Evolutionary conservation across 371 early-diverging fungal genomes (phyloP).

Genomic region (Syncephalastrum sp.): DNA sequence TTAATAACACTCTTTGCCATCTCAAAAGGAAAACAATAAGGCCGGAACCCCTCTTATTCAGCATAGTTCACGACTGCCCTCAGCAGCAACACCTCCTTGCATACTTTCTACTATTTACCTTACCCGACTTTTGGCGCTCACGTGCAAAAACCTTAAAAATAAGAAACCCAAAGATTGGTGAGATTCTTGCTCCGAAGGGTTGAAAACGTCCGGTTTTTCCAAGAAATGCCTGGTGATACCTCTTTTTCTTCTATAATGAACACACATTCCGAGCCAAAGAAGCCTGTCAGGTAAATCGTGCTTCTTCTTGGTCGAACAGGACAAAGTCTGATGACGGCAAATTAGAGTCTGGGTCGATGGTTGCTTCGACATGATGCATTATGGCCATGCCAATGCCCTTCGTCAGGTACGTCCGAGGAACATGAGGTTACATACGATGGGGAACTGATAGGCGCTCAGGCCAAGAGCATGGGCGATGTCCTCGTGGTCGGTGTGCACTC

Average conservation of each 20-base stretch:
- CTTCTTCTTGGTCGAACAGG: background rate
- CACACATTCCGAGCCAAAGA: slow-evolving; percentile 9
- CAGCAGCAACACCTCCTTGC: too few relatives aligned
- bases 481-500: slow-evolving; percentile 97
- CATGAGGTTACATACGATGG: background rate
- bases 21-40: too few relatives aligned
- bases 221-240: too few relatives aligned
- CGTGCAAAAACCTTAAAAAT: too few relatives aligned
- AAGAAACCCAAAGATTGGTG: too few relatives aligned
- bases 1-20: too few relatives aligned
- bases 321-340: background rate
- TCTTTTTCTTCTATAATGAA: slow-evolving; percentile 8
- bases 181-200: too few relatives aligned
- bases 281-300: slow-evolving; percentile 11
- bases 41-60: too few relatives aligned
- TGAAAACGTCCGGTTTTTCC: too few relatives aligned
- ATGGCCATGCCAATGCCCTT: slow-evolving; percentile 95
- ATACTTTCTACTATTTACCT: too few relatives aligned
- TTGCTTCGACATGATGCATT: slow-evolving; percentile 96
- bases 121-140: too few relatives aligned
- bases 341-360: slow-evolving; percentile 86
- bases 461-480: slow-evolving; percentile 88
- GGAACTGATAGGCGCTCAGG: slow-evolving; percentile 40
- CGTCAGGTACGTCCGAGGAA: slow-evolving; percentile 67
- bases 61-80: too few relatives aligned